Percentiles rank a stretch among this genome's conserved stretches.
phyloP scores from a whole-genome alignment of 495 filamentous ascomycete genomes.

The Penicillium pulvis region DNA sequence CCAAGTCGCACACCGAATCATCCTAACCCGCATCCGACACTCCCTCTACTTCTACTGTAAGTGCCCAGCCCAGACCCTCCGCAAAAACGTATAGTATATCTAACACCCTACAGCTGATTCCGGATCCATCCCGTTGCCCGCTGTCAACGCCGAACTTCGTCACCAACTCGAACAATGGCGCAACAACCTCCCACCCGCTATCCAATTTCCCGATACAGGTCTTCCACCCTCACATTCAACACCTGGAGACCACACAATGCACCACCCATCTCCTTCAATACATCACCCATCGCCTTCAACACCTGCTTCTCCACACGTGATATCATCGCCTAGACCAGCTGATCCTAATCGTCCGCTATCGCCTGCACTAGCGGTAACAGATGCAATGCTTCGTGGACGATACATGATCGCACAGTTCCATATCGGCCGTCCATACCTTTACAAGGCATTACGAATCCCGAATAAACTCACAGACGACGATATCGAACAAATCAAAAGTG shows the following conservation, averaged over 20 bases:
- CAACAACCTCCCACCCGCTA: constrained; percentile 43
- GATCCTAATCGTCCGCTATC: constrained; percentile 35
- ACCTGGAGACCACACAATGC: constrained; percentile 20
- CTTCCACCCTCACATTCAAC: constrained; percentile 18
- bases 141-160: constrained; percentile 46
- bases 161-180: constrained; percentile 53
- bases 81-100: not conserved
- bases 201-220: constrained; percentile 42
- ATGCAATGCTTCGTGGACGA: constrained; percentile 49
- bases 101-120: constrained; percentile 38
- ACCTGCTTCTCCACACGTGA: constrained; percentile 29
- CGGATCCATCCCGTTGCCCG: constrained; percentile 47
- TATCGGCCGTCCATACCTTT: constrained; percentile 51
- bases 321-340: constrained; percentile 15
- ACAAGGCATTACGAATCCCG: constrained; percentile 49
- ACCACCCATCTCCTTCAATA: constrained; percentile 25
- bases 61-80: constrained; percentile 7
- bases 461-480: constrained; percentile 45
- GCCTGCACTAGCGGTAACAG: constrained; percentile 44
- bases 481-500: constrained; percentile 45
- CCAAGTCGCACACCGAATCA: constrained; percentile 52
- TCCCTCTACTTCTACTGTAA: constrained; percentile 52
- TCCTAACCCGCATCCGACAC: constrained; percentile 50
- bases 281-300: constrained; percentile 30
- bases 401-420: constrained; percentile 52